These are phyloP conservation scores for Penicillium coprophilum DNA, from an alignment of 495 filamentous ascomycete genomes.

Conservation along the genomic window DNA sequence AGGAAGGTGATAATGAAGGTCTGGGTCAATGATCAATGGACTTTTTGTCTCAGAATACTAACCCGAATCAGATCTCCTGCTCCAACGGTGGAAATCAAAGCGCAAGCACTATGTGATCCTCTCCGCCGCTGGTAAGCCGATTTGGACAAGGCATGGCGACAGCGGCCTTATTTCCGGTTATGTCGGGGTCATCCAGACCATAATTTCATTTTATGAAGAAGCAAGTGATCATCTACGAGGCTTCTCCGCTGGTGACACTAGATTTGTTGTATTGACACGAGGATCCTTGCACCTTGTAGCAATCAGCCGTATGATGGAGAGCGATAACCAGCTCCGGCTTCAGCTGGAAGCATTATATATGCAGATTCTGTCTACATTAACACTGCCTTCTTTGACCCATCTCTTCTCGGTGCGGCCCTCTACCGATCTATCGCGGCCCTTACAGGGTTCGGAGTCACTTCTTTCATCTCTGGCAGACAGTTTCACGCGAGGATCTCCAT, in stretches of 20 bases:
- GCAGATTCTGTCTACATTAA: slow-evolving; percentile 95
- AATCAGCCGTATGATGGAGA: slow-evolving; percentile 88
- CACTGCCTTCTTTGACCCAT: slow-evolving; percentile 80
- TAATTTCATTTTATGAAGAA: slow-evolving; percentile 93
- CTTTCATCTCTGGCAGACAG: slow-evolving; percentile 90
- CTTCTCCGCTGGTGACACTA: slow-evolving; percentile 79
- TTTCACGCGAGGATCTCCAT: slow-evolving; percentile 89
- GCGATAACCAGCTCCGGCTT: slow-evolving; percentile 75
- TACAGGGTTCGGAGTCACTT: slow-evolving; percentile 89
- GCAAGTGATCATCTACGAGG: slow-evolving; percentile 70
- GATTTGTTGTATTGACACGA: slow-evolving; percentile 80
- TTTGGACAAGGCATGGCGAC: slow-evolving; percentile 93
- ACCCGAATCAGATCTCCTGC: slow-evolving; percentile 54
- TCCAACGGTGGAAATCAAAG: slow-evolving; percentile 78
- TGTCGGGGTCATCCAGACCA: slow-evolving; percentile 95
- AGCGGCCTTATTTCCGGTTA: slow-evolving; percentile 84
- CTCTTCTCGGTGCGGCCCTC: slow-evolving; percentile 89
- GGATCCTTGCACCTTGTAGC: slow-evolving; percentile 91
- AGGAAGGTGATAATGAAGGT: slow-evolving; percentile 68
- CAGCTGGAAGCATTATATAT: slow-evolving; percentile 96
- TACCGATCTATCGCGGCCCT: slow-evolving; percentile 86
- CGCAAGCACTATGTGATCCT: slow-evolving; percentile 96
- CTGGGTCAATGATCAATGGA: slow-evolving; percentile 11
- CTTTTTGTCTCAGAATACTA: slow-evolving; percentile 6
- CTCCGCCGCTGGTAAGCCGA: slow-evolving; percentile 95